Conservation (phyloP, 148 eudicot genomes). For the Polygonum aviculare region DNA sequence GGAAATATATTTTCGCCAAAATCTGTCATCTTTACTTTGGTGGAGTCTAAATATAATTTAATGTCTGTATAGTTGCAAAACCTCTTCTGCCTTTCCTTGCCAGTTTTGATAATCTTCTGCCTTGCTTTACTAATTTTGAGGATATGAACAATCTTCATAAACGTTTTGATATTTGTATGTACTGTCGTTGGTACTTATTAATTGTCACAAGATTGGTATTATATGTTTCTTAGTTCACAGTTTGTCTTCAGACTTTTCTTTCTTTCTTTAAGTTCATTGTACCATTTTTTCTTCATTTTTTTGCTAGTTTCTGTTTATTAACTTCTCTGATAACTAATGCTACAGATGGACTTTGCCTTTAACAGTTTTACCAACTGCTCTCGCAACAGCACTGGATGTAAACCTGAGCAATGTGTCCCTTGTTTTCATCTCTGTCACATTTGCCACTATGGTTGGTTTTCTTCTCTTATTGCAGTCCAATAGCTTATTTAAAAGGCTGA, state of each 20-base stretch:
- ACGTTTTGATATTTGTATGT: background rate
- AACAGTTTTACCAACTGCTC: constrained; percentile 95
- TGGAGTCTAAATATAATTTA: background rate
- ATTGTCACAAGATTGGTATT: background rate
- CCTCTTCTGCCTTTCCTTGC: background rate
- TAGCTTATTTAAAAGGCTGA: background rate
- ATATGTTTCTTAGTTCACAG: background rate
- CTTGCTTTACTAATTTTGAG: background rate
- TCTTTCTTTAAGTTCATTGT: background rate
- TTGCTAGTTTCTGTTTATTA: constrained; percentile 23
- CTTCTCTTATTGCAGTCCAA: constrained; percentile 1
- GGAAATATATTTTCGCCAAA: background rate
- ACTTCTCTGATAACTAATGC: constrained; percentile 72
- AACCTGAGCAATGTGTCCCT: constrained; percentile 97
- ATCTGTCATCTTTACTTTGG: background rate
- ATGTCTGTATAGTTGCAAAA: background rate
- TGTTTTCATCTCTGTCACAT: constrained; percentile 96
- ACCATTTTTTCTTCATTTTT: background rate
- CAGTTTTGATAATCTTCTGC: background rate
- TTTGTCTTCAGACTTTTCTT: background rate
- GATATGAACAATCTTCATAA: background rate
- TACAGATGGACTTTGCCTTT: constrained; percentile 83
- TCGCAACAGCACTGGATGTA: constrained; percentile 90
- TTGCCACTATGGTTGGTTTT: constrained; percentile 92
- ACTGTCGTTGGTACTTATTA: background rate